These are phyloP conservation scores for Hymenoscyphus occultus DNA, from an alignment of 2,329 filamentous ascomycete genomes.

Conservation along the genomic window DNA sequence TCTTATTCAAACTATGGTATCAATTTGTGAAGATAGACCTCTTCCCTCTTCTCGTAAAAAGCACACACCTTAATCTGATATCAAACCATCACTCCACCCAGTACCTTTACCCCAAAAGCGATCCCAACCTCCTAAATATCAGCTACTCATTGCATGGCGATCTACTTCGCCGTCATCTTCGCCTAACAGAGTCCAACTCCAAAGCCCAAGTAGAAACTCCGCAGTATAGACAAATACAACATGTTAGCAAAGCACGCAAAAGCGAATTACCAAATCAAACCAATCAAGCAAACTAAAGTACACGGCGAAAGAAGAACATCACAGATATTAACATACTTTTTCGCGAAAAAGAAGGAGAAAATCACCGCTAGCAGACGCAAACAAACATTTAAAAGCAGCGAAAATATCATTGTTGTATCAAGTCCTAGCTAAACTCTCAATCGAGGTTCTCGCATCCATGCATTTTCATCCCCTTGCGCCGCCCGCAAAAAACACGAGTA, in stretches of 20 bases:
- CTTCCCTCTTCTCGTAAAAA: too few relatives aligned
- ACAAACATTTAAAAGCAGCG: slow-evolving; percentile 6
- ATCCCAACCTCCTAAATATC: too few relatives aligned
- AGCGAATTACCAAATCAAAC: not conserved
- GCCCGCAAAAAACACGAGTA: slow-evolving; percentile 6
- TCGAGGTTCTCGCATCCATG: slow-evolving; percentile 1
- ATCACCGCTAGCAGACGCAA: slow-evolving; percentile 4
- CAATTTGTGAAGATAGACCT: too few relatives aligned
- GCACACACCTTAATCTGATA: too few relatives aligned
- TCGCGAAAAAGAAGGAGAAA: not conserved
- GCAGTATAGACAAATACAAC: too few relatives aligned
- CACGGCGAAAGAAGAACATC: not conserved
- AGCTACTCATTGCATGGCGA: too few relatives aligned
- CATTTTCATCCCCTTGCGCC: slow-evolving; percentile 5
- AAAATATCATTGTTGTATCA: slow-evolving; percentile 8
- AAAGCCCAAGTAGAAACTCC: too few relatives aligned
- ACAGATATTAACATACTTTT: not conserved
- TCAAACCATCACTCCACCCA: too few relatives aligned
- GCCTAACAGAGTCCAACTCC: too few relatives aligned
- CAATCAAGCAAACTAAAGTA: not conserved
- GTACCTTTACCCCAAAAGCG: too few relatives aligned
- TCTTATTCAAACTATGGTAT: too few relatives aligned
- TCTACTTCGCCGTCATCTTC: too few relatives aligned
- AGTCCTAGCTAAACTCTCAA: slow-evolving; percentile 5
- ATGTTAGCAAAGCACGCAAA: not conserved